These are phyloP conservation scores for Dendrobium huoshanense DNA, from an alignment of 106 monocot species.

Conservation along the genomic window DNA sequence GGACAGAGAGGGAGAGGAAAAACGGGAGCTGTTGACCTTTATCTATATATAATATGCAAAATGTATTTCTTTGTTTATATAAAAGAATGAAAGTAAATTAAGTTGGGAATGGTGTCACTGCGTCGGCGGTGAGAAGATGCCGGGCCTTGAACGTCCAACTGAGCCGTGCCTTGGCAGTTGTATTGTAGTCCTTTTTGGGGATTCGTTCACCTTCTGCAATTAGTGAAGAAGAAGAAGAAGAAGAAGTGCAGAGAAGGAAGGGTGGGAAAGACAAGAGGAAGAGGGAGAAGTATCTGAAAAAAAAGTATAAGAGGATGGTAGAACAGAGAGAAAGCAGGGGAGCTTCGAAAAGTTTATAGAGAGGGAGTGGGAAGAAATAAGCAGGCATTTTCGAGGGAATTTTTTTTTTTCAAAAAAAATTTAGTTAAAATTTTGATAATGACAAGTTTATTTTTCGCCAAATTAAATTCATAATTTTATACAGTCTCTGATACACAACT, in stretches of 20 bases:
- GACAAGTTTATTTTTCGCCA: neutral
- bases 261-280: neutral
- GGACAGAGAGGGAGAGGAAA: neutral
- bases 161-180: constrained; percentile 1
- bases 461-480: neutral
- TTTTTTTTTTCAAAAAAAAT: neutral
- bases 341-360: neutral
- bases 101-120: constrained; percentile 1
- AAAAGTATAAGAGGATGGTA: neutral
- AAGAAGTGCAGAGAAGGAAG: too few species aligned
- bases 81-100: neutral
- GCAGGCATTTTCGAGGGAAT: too few species aligned
- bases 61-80: neutral
- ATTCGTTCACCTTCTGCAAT: neutral
- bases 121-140: constrained; percentile 11
- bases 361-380: neutral
- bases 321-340: neutral
- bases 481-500: too few species aligned
- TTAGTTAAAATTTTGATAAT: neutral
- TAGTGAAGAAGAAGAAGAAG: neutral
- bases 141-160: constrained; percentile 19
- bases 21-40: constrained; percentile 13
- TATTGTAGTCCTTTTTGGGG: neutral
- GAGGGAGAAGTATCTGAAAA: neutral
- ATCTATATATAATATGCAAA: constrained; percentile 3